Conservation (phyloP, 345 rosid species). For the Citropsis articulata region DNA sequence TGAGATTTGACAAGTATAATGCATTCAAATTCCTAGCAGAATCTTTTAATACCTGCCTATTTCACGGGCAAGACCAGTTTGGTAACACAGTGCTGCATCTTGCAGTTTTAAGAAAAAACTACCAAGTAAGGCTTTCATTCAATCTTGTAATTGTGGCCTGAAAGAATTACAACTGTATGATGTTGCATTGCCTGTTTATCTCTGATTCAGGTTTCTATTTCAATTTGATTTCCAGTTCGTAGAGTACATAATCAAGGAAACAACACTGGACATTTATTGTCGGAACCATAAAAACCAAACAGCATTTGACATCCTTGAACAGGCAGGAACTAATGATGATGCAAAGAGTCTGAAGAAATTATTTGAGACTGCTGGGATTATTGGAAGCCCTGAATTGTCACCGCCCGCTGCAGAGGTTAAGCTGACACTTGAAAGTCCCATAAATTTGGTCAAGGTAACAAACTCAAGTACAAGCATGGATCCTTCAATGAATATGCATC, state of each 20-base stretch:
- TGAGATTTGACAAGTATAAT: neutral
- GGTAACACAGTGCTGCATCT: slow-evolving; percentile 29
- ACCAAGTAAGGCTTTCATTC: neutral
- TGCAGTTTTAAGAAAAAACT: slow-evolving; percentile 13
- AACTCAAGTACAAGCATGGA: neutral
- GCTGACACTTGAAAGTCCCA: neutral
- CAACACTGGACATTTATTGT: neutral
- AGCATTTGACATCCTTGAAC: slow-evolving; percentile 5
- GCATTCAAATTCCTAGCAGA: neutral
- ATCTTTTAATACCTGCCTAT: neutral
- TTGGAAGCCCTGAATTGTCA: neutral
- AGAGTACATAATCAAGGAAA: neutral
- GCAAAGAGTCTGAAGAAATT: neutral
- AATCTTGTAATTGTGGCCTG: neutral
- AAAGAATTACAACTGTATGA: too few species aligned
- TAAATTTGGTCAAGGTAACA: neutral
- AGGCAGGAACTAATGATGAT: neutral
- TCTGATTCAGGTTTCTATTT: neutral
- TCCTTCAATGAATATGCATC: neutral
- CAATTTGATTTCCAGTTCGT: neutral
- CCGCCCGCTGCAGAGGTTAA: neutral
- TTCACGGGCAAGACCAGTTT: slow-evolving; percentile 16
- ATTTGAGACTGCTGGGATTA: neutral
- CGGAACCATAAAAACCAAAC: neutral
- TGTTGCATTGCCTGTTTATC: neutral